Evolutionary conservation across 2,329 filamentous ascomycete genomes (phyloP), one percentile per base, ranked within the genome.

Genomic region (Xylariaceae sp.): DNA sequence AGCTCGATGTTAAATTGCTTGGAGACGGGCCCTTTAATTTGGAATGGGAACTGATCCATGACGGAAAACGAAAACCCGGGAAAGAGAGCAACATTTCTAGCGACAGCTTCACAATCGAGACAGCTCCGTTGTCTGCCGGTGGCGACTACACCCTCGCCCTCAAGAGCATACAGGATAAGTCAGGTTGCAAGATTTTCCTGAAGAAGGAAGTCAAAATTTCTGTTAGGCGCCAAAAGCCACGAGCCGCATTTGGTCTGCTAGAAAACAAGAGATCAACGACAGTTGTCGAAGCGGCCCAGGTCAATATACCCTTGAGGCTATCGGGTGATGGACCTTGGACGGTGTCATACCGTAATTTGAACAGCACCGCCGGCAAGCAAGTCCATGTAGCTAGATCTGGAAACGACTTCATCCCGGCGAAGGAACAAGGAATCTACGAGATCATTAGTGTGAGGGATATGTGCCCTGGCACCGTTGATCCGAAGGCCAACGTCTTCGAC

Each of bases 21-120:
- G 95, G 96, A 37, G 92, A 98, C 67, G 82, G 87, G 16, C 95
- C 96, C 0, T 98, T 94, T 80, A 89, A 82, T 19, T 77, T 99
- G 34, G 92, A 98, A 70, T 99, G 96, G 78, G 95, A 98, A 74
- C 79, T 97, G 36, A 85, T 97, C 6, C 91, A 98, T 74, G 90
- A 92, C 53, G 93, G 93, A 53, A 96, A 90, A 75, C 86, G 93
- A 50, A 87, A 85, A 61, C 88, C 90, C 48, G 83, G 89, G 65
- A 84, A 82, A 53, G 79, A 86, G 23, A 79, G 84, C 1, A 79
- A 83, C 54, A 90, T 96, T 53, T 79, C 86, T 21, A 79, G 78
- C 2, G 79, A 84, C 46, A 75, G 79, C 19, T 87, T 88, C 70
- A 88, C 81, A 33, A 92, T 99, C 70, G 84, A 85, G 63, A 97